phyloP scores from a whole-genome alignment of 2,329 filamentous ascomycete species.

The Aspergillus fumigatus region DNA sequence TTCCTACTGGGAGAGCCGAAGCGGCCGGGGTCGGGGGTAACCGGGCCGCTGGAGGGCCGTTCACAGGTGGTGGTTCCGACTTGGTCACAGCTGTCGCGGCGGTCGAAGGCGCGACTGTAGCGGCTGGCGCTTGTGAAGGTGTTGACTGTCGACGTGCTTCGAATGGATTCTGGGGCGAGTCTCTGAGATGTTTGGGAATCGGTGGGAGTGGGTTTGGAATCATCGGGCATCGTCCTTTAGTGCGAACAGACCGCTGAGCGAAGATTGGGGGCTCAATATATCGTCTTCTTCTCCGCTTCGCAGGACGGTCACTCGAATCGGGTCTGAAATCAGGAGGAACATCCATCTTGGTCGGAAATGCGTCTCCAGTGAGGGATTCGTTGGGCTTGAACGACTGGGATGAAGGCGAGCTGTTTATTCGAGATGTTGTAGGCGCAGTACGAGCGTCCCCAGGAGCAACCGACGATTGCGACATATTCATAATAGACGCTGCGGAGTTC shows the following conservation, averaged over 20 bases:
- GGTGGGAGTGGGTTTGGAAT: constrained; percentile 35
- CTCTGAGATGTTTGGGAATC: constrained; percentile 29
- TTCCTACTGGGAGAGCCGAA: constrained; percentile 11
- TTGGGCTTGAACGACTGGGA: constrained; percentile 13
- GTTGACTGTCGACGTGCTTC: constrained; percentile 18
- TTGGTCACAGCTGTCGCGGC: constrained; percentile 13
- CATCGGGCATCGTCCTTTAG: constrained; percentile 37
- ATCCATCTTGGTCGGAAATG: constrained; percentile 21
- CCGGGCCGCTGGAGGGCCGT: constrained; percentile 21
- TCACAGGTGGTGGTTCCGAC: constrained; percentile 23
- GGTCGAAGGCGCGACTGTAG: constrained; percentile 14
- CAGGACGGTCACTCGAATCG: constrained; percentile 30
- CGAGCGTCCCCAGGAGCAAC: constrained; percentile 10
- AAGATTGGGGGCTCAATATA: constrained; percentile 52
- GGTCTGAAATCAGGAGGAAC: constrained; percentile 14
- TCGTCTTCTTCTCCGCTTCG: constrained; percentile 46
- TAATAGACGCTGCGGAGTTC: constrained; percentile 18
- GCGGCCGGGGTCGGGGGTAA: constrained; percentile 16
- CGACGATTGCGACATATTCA: constrained; percentile 12
- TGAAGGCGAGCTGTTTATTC: constrained; percentile 28
- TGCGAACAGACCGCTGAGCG: constrained; percentile 42
- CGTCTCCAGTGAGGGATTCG: constrained; percentile 9
- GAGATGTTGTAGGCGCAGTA: constrained; percentile 12
- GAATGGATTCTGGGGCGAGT: constrained; percentile 19
- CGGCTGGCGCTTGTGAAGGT: constrained; percentile 11